Conservation (phyloP, 176 grass and related monocot species). For the Eleusine indica region DNA sequence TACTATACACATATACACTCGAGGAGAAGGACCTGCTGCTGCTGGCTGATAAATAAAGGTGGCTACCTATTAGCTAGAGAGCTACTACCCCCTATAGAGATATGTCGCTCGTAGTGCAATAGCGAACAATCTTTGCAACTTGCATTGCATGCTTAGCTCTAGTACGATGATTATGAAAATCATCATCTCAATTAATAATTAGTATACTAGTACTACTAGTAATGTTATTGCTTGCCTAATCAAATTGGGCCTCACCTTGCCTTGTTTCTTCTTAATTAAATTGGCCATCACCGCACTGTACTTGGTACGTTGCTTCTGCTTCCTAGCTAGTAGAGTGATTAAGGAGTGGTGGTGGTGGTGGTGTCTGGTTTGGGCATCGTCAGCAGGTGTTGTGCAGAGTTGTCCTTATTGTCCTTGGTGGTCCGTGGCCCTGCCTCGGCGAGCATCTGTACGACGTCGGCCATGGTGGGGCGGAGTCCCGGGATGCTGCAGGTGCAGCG, state of each 20-base stretch:
- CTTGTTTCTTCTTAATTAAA: neutral
- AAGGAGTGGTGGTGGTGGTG: neutral
- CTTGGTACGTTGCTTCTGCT: neutral
- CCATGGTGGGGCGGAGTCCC: conserved; percentile 71
- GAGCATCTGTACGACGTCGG: conserved; percentile 92
- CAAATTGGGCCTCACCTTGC: neutral
- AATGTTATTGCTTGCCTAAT: neutral
- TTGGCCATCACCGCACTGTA: neutral
- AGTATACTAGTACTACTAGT: too few species aligned
- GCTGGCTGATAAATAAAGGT: neutral
- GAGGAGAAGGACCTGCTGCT: conserved; percentile 25
- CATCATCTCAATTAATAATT: neutral
- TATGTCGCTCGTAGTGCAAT: conserved; percentile 27
- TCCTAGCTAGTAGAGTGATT: too few species aligned
- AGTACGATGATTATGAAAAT: conserved; percentile 9
- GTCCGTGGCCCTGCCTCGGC: conserved; percentile 55
- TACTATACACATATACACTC: neutral
- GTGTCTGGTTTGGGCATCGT: neutral
- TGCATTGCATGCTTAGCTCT: neutral
- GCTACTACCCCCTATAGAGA: neutral
- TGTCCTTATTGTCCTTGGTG: conserved; percentile 37
- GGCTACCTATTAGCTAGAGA: neutral
- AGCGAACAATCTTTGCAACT: conserved; percentile 50
- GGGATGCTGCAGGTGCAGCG: conserved; percentile 86
- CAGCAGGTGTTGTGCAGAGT: neutral